Conservation (phyloP, 2,329 filamentous ascomycete genomes). For the Fusarium algeriense region DNA sequence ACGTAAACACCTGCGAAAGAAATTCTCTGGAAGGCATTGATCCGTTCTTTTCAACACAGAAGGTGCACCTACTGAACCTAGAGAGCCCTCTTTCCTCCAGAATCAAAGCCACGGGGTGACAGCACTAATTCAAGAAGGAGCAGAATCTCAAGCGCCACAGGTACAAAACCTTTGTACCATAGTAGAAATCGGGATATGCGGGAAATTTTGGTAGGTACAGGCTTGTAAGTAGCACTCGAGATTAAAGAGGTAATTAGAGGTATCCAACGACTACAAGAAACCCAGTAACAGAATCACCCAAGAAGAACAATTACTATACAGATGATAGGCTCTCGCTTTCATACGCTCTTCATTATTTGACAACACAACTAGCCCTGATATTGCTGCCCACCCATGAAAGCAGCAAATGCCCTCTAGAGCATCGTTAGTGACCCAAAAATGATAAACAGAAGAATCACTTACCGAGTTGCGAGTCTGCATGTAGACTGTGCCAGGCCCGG, state of each 20-base stretch:
- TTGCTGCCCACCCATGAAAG: slow-evolving; percentile 64
- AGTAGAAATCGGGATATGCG: neutral
- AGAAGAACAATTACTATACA: neutral
- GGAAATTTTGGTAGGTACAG: neutral
- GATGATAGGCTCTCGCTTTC: neutral
- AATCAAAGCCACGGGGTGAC: neutral
- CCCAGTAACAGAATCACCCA: neutral
- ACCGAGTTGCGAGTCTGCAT: slow-evolving; percentile 91
- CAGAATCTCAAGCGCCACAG: neutral
- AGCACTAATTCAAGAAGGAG: neutral
- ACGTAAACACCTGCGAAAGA: neutral
- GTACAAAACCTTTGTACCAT: neutral
- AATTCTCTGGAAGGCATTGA: neutral
- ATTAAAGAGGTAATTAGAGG: slow-evolving; percentile 18
- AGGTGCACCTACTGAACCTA: neutral
- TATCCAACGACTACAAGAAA: slow-evolving; percentile 21
- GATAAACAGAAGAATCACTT: slow-evolving; percentile 49
- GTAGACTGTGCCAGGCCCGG: slow-evolving; percentile 89
- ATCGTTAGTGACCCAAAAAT: slow-evolving; percentile 18
- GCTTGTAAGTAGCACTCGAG: neutral
- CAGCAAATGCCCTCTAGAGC: slow-evolving; percentile 63
- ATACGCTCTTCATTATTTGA: neutral
- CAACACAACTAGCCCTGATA: slow-evolving; percentile 45
- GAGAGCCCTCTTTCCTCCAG: neutral
- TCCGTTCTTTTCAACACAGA: neutral